phyloP scores from a whole-genome alignment of 257 asterid species.

The Penstemon newberryi region DNA sequence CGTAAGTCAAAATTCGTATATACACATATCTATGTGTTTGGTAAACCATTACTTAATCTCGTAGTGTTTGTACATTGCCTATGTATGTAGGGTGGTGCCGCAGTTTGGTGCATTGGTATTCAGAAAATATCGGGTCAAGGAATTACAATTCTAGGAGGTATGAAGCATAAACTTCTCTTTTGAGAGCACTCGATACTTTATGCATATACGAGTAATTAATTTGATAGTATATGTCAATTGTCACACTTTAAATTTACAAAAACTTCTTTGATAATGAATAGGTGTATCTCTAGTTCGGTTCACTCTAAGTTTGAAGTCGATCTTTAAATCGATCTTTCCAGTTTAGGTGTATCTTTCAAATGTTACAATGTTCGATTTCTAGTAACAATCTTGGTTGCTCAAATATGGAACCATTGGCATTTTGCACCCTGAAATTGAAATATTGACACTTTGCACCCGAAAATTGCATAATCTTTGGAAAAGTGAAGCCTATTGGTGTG shows the following conservation, averaged over 20 bases:
- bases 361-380: neutral
- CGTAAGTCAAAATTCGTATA: constrained; percentile 49
- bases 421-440: too few relatives aligned
- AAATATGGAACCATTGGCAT: neutral
- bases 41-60: neutral
- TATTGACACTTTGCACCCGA: too few relatives aligned
- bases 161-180: neutral
- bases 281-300: neutral
- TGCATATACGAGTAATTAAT: too few relatives aligned
- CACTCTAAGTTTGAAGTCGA: neutral
- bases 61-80: neutral
- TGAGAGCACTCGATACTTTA: too few relatives aligned
- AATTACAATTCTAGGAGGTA: constrained; percentile 93
- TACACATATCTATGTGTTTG: neutral
- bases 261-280: neutral
- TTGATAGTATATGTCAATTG: neutral
- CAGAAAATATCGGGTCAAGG: constrained; percentile 83
- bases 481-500: too few relatives aligned
- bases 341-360: too few relatives aligned
- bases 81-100: constrained; percentile 80
- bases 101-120: constrained; percentile 96
- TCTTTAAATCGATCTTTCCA: neutral
- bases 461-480: too few relatives aligned
- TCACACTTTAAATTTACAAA: neutral
- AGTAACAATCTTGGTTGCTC: neutral